Base-by-base conservation (phyloP, 108 stramenopile genomes). In the Fistulifera pelliculosa region DNA sequence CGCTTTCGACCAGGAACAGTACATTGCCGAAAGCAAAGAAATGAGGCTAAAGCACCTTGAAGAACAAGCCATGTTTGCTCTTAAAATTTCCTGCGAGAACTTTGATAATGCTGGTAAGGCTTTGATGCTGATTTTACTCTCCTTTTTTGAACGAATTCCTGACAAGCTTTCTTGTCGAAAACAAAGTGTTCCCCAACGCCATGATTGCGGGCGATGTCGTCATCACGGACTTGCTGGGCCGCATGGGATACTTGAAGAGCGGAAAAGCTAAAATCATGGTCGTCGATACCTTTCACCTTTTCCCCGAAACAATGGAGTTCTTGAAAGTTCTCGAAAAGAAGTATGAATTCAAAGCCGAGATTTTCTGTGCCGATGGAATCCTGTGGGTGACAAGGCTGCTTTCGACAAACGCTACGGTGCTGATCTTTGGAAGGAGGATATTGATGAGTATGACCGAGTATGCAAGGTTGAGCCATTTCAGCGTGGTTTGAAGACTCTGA, bases 381-480 rank as follows among this genome's bases (percentile, higher is more conserved):
- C 85, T 11, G 77, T 85, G 27, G 85, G 80, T 18, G 89, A 94
- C 68, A 90, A 94, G 85, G 85, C 60, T 17, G 93, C 79, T 31
- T 94, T 70, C 54, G 85, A 90, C 68, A 77, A 65, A 40, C 81
- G 85, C 65, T 97, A 94, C 68, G 96, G 96, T 11, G 90, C 83
- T 42, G 81, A 97, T 70, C 77, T 94, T 23, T 97, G 96, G 96
- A 92, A 90, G 80, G 92, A 89, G 70, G 91, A 97, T 74, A 95
- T 97, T 66, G 94, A 97, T 45, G 85, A 94, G 60, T 93, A 93
- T 43, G 91, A 93, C 50, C 83, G 87, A 63, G 84, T 94, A 43
- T 97, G 96, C 87, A 97, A 97, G 84, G 96, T 97, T 41, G 96
- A 97, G 64, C 96, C 96, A 14, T 94, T 97, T 66, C 93, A 95